Base-by-base conservation (phyloP, 768 basidiomycete species). In the Mycena kentingensis region DNA sequence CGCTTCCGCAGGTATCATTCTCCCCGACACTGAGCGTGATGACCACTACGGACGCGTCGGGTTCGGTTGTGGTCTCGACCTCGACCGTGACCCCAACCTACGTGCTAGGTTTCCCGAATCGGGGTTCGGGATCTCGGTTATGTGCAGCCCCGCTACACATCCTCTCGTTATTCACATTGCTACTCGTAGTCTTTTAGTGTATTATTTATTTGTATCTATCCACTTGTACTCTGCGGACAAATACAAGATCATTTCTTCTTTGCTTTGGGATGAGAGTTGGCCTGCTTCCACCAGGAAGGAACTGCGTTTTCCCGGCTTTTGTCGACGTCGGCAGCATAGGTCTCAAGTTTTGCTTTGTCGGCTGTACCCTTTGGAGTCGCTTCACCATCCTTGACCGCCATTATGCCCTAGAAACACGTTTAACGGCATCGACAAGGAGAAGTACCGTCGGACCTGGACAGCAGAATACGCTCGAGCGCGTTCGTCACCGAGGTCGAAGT, bases 41-140 rank as follows among this genome's bases (percentile, higher is more conserved):
- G 38, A 67, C 81, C 24, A 52, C 80, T 29, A 90, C 89, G 3
- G 72, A 87, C 52, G 62, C 77, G 11, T 69, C 70, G 54, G 87
- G 88, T 1, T 60, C 69, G 10, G 58, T 83, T 1, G 66, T 74
- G 2, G 90, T 85, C 8, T 75, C 80, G 0, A 78, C 79, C 10
- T 83, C 79, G 28, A 77, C 78, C 13, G 62, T 77, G 6, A 63
- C 71, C 3, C 56, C 71, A 51, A 71, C 81, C 2, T 72, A 77
- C 19, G 71, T 83, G 7, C 77, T 92, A 11, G 89, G 90, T 8
- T 61, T 77, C 12, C 84, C 87, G 16, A 83, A 85, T 21, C 81
- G 76, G 78, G 80, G 60, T 56, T 63, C 66, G 11, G 67, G 59
- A 18, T 35, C 41, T 37, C 21, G 45, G 19, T 36, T 62, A 10